A percentile compares a stretch with the other conserved stretches of the same genome.
Evolutionary conservation across 2,329 filamentous ascomycete species (phyloP).

Genomic region (Whalleya microplaca): DNA sequence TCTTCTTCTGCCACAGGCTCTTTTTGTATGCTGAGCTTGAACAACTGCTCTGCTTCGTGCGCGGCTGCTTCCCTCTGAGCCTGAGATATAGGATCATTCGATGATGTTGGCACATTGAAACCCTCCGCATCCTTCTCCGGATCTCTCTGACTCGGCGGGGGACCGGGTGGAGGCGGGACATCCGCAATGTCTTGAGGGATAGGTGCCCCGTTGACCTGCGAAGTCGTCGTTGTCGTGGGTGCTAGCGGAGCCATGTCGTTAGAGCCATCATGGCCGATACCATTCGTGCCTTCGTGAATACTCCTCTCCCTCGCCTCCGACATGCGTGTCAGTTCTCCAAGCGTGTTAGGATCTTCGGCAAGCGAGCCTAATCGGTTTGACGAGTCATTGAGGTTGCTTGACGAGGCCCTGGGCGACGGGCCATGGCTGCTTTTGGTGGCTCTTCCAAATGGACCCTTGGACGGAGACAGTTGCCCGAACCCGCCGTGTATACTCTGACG

Average conservation of each 20-base stretch:
- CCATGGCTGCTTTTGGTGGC: constrained; percentile 67
- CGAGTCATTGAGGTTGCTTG: constrained; percentile 60
- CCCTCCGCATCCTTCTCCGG: constrained; percentile 72
- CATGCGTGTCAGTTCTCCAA: constrained; percentile 34
- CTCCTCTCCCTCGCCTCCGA: constrained; percentile 39
- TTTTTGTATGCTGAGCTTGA: constrained; percentile 80
- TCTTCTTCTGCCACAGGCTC: constrained; percentile 79
- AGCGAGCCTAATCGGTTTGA: constrained; percentile 59
- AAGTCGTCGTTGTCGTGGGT: constrained; percentile 36
- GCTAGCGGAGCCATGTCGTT: constrained; percentile 35
- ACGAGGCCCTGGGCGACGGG: constrained; percentile 62
- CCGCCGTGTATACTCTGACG: constrained; percentile 69
- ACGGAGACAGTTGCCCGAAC: constrained; percentile 60
- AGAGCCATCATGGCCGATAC: constrained; percentile 43
- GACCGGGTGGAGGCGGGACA: constrained; percentile 55
- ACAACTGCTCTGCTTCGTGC: constrained; percentile 67
- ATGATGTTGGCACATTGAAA: constrained; percentile 70
- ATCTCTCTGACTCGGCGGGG: constrained; percentile 51
- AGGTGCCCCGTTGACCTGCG: constrained; percentile 52
- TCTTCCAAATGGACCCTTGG: constrained; percentile 65
- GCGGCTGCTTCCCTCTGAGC: constrained; percentile 68
- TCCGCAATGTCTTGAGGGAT: constrained; percentile 51
- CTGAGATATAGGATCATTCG: constrained; percentile 69
- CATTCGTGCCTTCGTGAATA: constrained; percentile 51
- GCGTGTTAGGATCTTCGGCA: constrained; percentile 56